phyloP scores from a whole-genome alignment of 2,329 filamentous ascomycete genomes.

The Metarhizium sp. region DNA sequence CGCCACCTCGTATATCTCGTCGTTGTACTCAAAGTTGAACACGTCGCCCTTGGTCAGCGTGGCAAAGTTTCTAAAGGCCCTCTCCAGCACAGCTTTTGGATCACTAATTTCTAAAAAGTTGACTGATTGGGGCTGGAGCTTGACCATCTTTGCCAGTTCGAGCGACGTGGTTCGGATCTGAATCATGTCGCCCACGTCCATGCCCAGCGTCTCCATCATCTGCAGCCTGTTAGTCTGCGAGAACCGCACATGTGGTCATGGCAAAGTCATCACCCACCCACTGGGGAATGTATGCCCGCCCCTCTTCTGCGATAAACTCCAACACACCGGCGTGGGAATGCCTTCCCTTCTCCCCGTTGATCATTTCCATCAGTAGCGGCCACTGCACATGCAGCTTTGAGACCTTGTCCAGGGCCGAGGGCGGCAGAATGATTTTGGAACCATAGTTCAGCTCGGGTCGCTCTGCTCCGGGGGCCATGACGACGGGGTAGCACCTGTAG shows the following conservation, averaged over 20 bases:
- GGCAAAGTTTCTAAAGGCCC: constrained; percentile 91
- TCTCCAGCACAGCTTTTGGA: constrained; percentile 93
- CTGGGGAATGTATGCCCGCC: constrained; percentile 88
- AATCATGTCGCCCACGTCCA: constrained; percentile 89
- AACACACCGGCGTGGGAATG: constrained; percentile 90
- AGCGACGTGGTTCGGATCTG: constrained; percentile 94
- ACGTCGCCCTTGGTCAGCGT: constrained; percentile 88
- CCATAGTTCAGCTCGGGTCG: constrained; percentile 88
- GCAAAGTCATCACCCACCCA: constrained; percentile 53
- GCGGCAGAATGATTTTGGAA: constrained; percentile 96
- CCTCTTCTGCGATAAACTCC: constrained; percentile 96
- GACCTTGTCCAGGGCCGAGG: constrained; percentile 92
- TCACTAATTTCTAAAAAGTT: constrained; percentile 96
- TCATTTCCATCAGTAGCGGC: constrained; percentile 92
- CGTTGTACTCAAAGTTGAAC: constrained; percentile 96
- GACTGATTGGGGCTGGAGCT: constrained; percentile 87
- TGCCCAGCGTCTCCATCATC: constrained; percentile 86
- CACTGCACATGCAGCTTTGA: constrained; percentile 94
- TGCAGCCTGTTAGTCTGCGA: constrained; percentile 27
- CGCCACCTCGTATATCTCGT: constrained; percentile 84
- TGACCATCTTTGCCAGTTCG: constrained; percentile 84
- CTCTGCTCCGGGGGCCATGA: constrained; percentile 87
- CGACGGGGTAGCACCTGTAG: constrained; percentile 92
- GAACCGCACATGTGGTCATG: background rate
- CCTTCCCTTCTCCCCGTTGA: constrained; percentile 71